Base-by-base conservation (phyloP, 192 early-diverging fungal species). In the Rhizophagus clarus region DNA sequence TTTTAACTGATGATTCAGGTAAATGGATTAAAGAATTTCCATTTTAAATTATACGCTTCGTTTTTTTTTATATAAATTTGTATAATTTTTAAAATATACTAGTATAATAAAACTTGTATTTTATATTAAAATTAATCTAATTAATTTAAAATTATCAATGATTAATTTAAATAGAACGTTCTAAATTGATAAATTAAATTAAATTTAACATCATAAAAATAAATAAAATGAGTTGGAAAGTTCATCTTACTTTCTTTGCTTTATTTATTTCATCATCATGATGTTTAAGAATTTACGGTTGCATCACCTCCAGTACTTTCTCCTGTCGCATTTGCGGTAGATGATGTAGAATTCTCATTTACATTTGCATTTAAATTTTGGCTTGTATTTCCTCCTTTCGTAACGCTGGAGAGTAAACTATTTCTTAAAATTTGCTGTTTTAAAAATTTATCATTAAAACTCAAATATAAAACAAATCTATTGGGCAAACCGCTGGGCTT, bases 361-460 rank as follows among this genome's bases (percentile, higher is more conserved):
- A 6, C 15, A 22, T 7, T 56, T 56, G 17, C 3, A 56, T 0
- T 56, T 56, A 6, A 4, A 56, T 20, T 56, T 56, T 17, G 17
- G 6, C 4, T n/a, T 56, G 51, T 0, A 22, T 22, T 22, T 22
- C 17, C 20, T 22, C 51, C 17, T 9, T 70, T 40, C 4, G 45
- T 7, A 22, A 70, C 68, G 24, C 45, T 70, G 31, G 37, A 29
- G 9, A 70, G 42, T 42, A 17, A 70, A 40, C 68, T 70, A 70
- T 70, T 70, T 40, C 4, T 70, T 70, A 70, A 70, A n/a, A 70
- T 70, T 70, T 70, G 71, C 51, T 72, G 71, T 51, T 72, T 72
- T 72, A 72, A 72, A 51, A 72, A 72, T 72, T 51, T 72, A 49
- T 72, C 71, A 47, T 72, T 72, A 15, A 72, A 72, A 72, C 24